Conservation (phyloP, 2,329 filamentous ascomycete species). For the Aspergillus sp. region DNA sequence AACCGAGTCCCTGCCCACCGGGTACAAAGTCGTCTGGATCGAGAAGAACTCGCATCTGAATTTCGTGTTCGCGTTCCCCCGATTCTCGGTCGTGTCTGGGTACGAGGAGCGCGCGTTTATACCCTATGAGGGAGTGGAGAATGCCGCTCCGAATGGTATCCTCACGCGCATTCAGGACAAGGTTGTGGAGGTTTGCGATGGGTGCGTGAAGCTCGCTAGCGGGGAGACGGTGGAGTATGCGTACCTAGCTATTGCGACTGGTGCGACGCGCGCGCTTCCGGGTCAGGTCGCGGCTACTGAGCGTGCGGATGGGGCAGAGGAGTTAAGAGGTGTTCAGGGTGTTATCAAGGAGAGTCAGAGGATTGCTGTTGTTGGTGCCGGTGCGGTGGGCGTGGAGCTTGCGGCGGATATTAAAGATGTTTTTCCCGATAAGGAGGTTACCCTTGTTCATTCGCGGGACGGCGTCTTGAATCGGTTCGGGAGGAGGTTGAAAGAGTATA, state of each 20-base stretch:
- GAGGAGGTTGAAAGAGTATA: constrained; percentile 37
- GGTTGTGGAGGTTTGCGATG: neutral
- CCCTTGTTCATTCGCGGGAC: constrained; percentile 43
- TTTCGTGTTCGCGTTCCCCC: neutral
- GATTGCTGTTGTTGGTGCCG: constrained; percentile 10
- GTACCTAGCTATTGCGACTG: constrained; percentile 7
- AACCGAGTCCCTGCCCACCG: constrained; percentile 49
- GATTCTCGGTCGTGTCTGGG: neutral
- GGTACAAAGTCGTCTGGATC: constrained; percentile 19
- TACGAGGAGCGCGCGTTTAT: constrained; percentile 11
- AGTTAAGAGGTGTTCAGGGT: neutral
- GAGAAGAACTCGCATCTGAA: constrained; percentile 13
- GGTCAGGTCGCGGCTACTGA: neutral
- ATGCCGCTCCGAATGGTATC: neutral
- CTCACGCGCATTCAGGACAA: neutral
- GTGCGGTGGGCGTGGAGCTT: constrained; percentile 8
- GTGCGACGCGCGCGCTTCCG: neutral
- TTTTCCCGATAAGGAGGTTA: constrained; percentile 7
- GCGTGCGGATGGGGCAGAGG: neutral
- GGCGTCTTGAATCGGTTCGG: constrained; percentile 56
- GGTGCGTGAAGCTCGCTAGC: neutral
- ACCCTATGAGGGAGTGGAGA: constrained; percentile 2
- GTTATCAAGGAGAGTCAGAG: neutral
- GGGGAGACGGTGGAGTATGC: neutral
- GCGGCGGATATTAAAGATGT: constrained; percentile 6